Evolutionary conservation across 2,329 filamentous ascomycete species (phyloP), one percentile per base, ranked within the genome.

Genomic region (Mycosphaerella sp.): DNA sequence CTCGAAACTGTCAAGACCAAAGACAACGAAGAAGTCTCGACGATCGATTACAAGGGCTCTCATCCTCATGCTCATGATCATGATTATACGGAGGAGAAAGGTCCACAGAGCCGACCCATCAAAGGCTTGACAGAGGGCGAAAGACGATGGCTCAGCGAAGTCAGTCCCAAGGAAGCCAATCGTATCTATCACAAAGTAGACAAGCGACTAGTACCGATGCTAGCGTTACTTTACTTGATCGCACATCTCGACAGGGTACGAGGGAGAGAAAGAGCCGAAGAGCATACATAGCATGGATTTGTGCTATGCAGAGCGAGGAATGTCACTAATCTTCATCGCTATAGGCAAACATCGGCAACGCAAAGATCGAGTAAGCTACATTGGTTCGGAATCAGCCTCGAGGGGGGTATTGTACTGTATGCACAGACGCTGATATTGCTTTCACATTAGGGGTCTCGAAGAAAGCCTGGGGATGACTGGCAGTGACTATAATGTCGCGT

Each of bases 341-440:
- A 6, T 68, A 72, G 50, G 75, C 78, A 50, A 79, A 79, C 56
- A 79, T 79, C 39, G 68, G 71, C 18, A 79, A 79, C 54, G 76
- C 76, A 4, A 75, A 77, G 49, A 71, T 76, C 28, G 75, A 75
- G 36, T 52, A 54, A 21, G 41, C 39, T 16, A 25, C 3, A 4
- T 25, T 1, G 18, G 1, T 25, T n/a, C n/a, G n/a, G n/a, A n/a
- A n/a, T n/a, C n/a, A n/a, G n/a, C n/a, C n/a, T n/a, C n/a, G n/a
- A n/a, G n/a, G n/a, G n/a, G n/a, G n/a, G n/a, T n/a, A n/a, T n/a
- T n/a, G n/a, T n/a, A n/a, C n/a, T 16, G 17, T 10, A 39, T n/a
- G 36, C 14, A 13, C 6, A n/a, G 14, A 2, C n/a, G 8, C 17
- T 39, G 6, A 39, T 8, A 39, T 13, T 39, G 35, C 39, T 41